A percentile compares a stretch with the other conserved stretches of the same genome.
Conservation (phyloP, 768 basidiomycete genomes). For the Collybia nuda region DNA sequence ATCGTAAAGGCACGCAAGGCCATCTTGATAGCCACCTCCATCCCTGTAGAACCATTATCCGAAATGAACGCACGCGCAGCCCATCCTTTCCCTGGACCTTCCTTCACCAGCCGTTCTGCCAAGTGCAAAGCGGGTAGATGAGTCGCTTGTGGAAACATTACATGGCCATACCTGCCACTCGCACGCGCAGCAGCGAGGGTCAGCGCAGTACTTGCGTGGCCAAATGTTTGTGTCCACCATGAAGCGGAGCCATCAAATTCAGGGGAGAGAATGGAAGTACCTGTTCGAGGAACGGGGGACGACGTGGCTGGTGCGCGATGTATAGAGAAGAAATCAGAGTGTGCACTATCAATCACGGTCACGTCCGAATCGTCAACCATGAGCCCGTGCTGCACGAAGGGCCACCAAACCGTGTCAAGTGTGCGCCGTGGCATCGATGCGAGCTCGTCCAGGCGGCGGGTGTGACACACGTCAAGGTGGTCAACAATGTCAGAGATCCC, state of each 20-base stretch:
- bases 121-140: constrained; percentile 85
- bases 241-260: constrained; percentile 93
- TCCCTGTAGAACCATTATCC: constrained; percentile 94
- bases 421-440: constrained; percentile 79
- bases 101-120: constrained; percentile 71
- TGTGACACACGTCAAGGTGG: constrained; percentile 65
- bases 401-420: constrained; percentile 89
- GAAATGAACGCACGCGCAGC: constrained; percentile 90
- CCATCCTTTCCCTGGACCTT: constrained; percentile 88
- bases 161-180: constrained; percentile 93
- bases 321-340: constrained; percentile 82
- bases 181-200: constrained; percentile 87
- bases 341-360: constrained; percentile 89
- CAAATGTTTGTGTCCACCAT: constrained; percentile 97
- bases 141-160: constrained; percentile 90
- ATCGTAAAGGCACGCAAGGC: constrained; percentile 70
- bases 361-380: constrained; percentile 71
- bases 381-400: constrained; percentile 89
- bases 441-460: constrained; percentile 65
- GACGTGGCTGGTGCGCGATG: constrained; percentile 37
- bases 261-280: constrained; percentile 35
- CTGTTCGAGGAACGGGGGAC: neutral
- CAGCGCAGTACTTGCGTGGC: constrained; percentile 75
- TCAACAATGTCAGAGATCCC: constrained; percentile 48
- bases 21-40: constrained; percentile 99